Evolutionary conservation across 2,329 filamentous ascomycete genomes (phyloP), one percentile per base, ranked within the genome.

Genomic region (Epicoccum sorghinum): DNA sequence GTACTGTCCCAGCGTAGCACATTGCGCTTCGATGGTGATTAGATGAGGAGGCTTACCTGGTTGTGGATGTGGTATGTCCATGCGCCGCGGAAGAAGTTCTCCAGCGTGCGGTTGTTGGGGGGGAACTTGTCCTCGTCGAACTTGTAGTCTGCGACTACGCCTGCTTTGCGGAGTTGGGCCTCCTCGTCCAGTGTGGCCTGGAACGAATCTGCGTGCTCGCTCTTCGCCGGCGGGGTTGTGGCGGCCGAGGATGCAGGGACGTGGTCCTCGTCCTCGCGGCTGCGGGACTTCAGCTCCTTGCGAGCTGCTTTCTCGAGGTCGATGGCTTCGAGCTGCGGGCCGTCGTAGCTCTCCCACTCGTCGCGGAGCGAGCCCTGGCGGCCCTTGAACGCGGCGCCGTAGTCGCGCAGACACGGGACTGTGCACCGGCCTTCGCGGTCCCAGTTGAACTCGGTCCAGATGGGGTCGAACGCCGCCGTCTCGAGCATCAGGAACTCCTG

Each of bases 61-160:
- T 84, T 84, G 63, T 84, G 82, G 55, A 83, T 79, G 64, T 84
- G 82, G 64, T 84, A 84, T 25, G 80, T 83, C 80, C 80, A 84
- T 22, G 80, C 79, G 1, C 82, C 82, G 5, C 78, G 74, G 71
- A 84, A 83, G 69, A 84, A 84, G 61, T 83, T 80, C 62, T 82
- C 79, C 42, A 84, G 52, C 0, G 80, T 83, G 35, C 82, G 76
- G 61, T 84, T 84, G 57, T 80, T 83, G n/a, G 80, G 80, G 14
- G 81, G 80, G 62, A 79, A 83, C 30, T 78, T 78, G 62, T 83
- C 81, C 48, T 81, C 77, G 14, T 78, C 73, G 18, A 81, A 67
- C 18, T 70, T 70, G 64, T 83, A 83, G 45, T 80, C 73, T 4
- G 69, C 64, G 4, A 79, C 67, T 0, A 75, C 72, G 27, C 77